These are phyloP conservation scores for Chrysoporthe austroafricana DNA, from an alignment of 2,329 filamentous ascomycete genomes.

Conservation along the genomic window DNA sequence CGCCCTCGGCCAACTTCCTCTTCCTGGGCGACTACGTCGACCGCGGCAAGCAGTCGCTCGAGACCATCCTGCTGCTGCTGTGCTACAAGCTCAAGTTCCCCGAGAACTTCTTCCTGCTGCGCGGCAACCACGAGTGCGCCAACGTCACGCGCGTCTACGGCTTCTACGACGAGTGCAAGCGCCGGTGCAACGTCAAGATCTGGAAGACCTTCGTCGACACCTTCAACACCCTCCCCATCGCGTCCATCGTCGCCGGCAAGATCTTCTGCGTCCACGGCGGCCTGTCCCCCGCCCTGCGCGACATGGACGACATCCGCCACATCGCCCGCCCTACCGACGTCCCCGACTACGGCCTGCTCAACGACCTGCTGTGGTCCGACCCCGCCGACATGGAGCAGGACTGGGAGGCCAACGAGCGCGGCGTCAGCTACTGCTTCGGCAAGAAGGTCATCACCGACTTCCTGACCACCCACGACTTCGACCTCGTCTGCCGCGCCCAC, in stretches of 20 bases:
- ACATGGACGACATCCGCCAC: slow-evolving; percentile 98
- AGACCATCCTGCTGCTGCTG: slow-evolving; percentile 88
- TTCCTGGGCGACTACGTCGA: slow-evolving; percentile 98
- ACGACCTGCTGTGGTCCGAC: slow-evolving; percentile 96
- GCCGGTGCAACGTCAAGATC: slow-evolving; percentile 92
- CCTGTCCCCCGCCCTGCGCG: slow-evolving; percentile 84
- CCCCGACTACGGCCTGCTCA: slow-evolving; percentile 92
- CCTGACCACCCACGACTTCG: slow-evolving; percentile 91
- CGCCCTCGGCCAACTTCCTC: slow-evolving; percentile 87
- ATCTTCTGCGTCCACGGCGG: slow-evolving; percentile 98
- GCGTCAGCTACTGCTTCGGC: slow-evolving; percentile 97
- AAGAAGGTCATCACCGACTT: slow-evolving; percentile 99
- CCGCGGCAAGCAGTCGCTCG: slow-evolving; percentile 91
- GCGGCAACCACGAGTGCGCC: slow-evolving; percentile 95
- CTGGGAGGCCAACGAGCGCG: slow-evolving; percentile 96
- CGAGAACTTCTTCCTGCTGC: slow-evolving; percentile 94
- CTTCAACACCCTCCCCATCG: slow-evolving; percentile 94
- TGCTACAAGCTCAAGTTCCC: slow-evolving; percentile 98
- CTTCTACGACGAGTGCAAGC: slow-evolving; percentile 98
- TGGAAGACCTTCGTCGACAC: slow-evolving; percentile 99
- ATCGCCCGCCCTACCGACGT: slow-evolving; percentile 96
- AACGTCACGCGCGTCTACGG: slow-evolving; percentile 95
- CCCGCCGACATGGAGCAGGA: slow-evolving; percentile 97
- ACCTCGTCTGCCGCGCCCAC: slow-evolving; percentile 94
- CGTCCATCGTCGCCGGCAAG: slow-evolving; percentile 94